Percentiles rank a stretch among this genome's conserved stretches.
Conservation (phyloP, 2,329 filamentous ascomycete species). For the Monosporascus sp. region DNA sequence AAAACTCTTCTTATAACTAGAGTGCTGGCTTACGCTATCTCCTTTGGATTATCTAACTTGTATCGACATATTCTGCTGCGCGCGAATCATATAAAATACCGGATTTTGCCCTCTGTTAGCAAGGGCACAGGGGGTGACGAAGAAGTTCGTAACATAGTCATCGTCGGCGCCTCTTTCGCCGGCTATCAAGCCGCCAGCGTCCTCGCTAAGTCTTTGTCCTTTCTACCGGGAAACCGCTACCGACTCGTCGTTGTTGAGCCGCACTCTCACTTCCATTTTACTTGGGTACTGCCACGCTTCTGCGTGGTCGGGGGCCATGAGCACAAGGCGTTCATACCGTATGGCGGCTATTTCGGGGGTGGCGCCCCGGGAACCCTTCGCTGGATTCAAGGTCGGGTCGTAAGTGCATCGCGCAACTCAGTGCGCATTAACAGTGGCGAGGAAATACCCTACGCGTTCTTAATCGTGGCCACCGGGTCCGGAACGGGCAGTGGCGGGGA, state of each 20-base stretch:
- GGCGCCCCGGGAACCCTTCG: conserved; percentile 28
- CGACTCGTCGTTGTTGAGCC: conserved; percentile 53
- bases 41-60: neutral
- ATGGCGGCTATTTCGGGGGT: conserved; percentile 35
- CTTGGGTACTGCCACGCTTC: conserved; percentile 55
- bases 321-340: conserved; percentile 56
- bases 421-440: conserved; percentile 38
- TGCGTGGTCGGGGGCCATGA: conserved; percentile 52
- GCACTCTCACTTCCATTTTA: conserved; percentile 56
- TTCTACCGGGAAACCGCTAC: conserved; percentile 39
- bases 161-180: conserved; percentile 54
- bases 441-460: conserved; percentile 46
- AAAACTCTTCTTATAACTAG: neutral
- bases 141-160: conserved; percentile 42
- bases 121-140: neutral
- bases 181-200: conserved; percentile 45
- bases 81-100: neutral
- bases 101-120: neutral
- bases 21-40: neutral
- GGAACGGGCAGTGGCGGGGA: conserved; percentile 15
- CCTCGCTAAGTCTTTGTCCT: conserved; percentile 39
- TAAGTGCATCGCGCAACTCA: conserved; percentile 28
- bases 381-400: conserved; percentile 40
- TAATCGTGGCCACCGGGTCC: conserved; percentile 54
- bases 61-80: conserved; percentile 6